A percentile compares a stretch with the other conserved stretches of the same genome.
Conservation (phyloP, 176 grass and related monocot species). For the Carex cristatella region DNA sequence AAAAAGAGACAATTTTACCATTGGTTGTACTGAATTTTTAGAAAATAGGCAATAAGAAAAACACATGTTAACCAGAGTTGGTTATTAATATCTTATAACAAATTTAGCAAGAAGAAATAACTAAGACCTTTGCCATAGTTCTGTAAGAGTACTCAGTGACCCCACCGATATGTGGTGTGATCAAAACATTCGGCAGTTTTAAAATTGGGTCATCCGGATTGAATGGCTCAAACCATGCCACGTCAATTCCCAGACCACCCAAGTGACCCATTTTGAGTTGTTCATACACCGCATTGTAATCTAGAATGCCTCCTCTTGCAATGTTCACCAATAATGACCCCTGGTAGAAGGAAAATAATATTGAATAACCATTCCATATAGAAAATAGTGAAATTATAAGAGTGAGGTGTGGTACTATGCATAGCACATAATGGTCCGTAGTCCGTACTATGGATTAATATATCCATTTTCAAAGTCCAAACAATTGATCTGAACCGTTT, state of each 20-base stretch:
- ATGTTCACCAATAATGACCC: conserved; percentile 83
- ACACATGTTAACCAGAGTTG: background rate
- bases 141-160: conserved; percentile 70
- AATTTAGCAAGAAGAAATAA: background rate
- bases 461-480: too few species aligned
- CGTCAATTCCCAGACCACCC: conserved; percentile 86
- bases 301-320: conserved; percentile 69
- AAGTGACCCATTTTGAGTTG: conserved; percentile 73
- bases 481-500: too few species aligned
- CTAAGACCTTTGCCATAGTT: conserved; percentile 81
- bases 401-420: too few species aligned
- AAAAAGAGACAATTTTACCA: background rate
- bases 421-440: too few species aligned
- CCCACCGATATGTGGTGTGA: conserved; percentile 85
- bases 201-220: conserved; percentile 87
- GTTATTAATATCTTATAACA: background rate
- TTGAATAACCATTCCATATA: background rate
- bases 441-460: too few species aligned
- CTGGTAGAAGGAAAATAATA: conserved; percentile 31
- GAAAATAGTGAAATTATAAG: background rate
- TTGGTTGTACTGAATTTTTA: background rate
- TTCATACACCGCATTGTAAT: conserved; percentile 62
- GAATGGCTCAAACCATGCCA: conserved; percentile 93
- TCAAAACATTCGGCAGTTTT: conserved; percentile 81
- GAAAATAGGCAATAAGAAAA: background rate